Evolutionary conservation across 352 stramenopile species (phyloP).

Genomic region (Pythium scleroteichum): DNA sequence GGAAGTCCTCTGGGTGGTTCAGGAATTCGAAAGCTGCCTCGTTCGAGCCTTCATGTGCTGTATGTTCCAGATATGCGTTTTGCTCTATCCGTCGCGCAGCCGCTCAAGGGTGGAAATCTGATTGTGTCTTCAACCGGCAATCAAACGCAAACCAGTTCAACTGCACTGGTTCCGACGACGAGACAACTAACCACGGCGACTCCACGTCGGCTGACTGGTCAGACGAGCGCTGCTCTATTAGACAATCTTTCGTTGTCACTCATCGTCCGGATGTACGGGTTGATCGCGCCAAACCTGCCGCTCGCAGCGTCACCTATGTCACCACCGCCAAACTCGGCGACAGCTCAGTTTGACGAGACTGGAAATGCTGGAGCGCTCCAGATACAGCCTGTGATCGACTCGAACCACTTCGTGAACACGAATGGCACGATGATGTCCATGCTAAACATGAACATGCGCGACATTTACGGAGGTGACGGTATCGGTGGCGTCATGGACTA

Average conservation of each 20-base stretch:
- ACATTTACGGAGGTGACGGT: conserved; percentile 75
- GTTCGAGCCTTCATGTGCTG: conserved; percentile 32
- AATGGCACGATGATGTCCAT: conserved; percentile 68
- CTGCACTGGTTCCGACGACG: conserved; percentile 27
- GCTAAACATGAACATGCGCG: conserved; percentile 78
- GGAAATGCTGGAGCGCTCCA: conserved; percentile 16
- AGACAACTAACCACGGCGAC: conserved; percentile 23
- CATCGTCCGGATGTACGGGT: conserved; percentile 84
- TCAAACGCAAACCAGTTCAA: conserved; percentile 26
- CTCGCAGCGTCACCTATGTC: conserved; percentile 46
- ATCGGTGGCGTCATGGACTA: conserved; percentile 59
- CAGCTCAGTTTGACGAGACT: conserved; percentile 23
- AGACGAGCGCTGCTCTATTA: conserved; percentile 37
- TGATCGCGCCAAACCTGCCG: conserved; percentile 68
- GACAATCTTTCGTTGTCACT: conserved; percentile 76
- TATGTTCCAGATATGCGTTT: conserved; percentile 46
- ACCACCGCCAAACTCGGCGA: conserved; percentile 9
- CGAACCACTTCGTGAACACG: conserved; percentile 53
- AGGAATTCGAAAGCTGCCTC: conserved; percentile 20
- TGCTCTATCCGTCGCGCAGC: conserved; percentile 32
- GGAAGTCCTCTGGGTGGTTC: conserved; percentile 14
- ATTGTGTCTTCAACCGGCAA: conserved; percentile 10
- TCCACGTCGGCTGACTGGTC: conserved; percentile 18
- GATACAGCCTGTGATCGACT: conserved; percentile 44
- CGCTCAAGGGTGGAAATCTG: conserved; percentile 25